These are phyloP conservation scores for Hippophae tibetana DNA, from an alignment of 306 rosid genomes.

Conservation along the genomic window DNA sequence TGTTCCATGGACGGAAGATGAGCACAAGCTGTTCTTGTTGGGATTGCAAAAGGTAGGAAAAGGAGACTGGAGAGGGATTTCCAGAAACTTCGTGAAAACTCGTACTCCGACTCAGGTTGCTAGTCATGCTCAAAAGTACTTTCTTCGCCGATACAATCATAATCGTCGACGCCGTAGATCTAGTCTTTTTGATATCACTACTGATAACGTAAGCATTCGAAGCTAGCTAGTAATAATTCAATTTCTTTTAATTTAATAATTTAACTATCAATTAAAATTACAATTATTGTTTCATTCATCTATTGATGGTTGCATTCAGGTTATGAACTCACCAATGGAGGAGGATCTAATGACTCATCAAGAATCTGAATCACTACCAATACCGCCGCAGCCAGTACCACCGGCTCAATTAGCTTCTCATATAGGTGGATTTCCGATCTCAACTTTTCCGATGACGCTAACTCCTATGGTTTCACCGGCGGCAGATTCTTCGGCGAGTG, in stretches of 20 bases:
- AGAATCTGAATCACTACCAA: slow-evolving; percentile 23
- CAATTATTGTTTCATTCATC: too few relatives aligned
- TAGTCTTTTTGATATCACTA: slow-evolving; percentile 84
- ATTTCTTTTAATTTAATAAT: too few relatives aligned
- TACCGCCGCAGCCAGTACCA: slow-evolving; percentile 12
- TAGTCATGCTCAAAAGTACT: slow-evolving; percentile 91
- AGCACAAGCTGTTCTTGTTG: slow-evolving; percentile 60
- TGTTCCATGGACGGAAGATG: slow-evolving; percentile 91
- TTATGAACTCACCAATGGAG: slow-evolving; percentile 48
- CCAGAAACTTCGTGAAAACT: slow-evolving; percentile 82
- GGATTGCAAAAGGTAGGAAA: slow-evolving; percentile 77
- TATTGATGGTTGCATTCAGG: slow-evolving; percentile 13
- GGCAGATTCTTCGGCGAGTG: slow-evolving; percentile 11
- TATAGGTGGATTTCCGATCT: slow-evolving; percentile 27
- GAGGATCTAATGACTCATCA: slow-evolving; percentile 31
- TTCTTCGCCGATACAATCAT: slow-evolving; percentile 65
- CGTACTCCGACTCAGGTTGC: slow-evolving; percentile 93
- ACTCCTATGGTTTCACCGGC: slow-evolving; percentile 28
- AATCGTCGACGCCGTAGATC: slow-evolving; percentile 89
- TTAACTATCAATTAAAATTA: too few relatives aligned
- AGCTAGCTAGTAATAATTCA: too few relatives aligned
- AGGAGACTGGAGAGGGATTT: slow-evolving; percentile 97
- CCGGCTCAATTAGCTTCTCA: slow-evolving; percentile 11
- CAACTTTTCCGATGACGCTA: slow-evolving; percentile 28
- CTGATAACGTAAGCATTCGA: slow-evolving; percentile 28